A percentile compares a stretch with the other conserved stretches of the same genome.
These are phyloP conservation scores for Gloeopeniophorella convolvens DNA, from an alignment of 768 basidiomycete genomes.

Conservation along the genomic window DNA sequence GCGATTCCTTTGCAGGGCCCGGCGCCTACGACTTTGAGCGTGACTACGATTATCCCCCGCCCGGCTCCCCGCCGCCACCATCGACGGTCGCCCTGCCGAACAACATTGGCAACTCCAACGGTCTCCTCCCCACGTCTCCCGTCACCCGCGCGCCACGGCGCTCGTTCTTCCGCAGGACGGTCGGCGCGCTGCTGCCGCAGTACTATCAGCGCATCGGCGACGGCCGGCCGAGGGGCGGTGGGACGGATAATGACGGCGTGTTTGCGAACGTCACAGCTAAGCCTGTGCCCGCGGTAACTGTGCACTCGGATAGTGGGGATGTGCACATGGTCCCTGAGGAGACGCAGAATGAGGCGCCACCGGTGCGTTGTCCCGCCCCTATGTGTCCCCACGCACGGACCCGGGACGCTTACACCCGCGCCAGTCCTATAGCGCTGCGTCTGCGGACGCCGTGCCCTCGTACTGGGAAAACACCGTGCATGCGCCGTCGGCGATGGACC, in stretches of 20 bases:
- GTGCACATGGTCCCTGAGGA: slow-evolving; percentile 72
- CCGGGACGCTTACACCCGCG: background rate
- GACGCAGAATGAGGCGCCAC: slow-evolving; percentile 74
- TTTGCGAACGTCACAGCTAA: slow-evolving; percentile 94
- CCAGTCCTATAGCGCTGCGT: slow-evolving; percentile 82
- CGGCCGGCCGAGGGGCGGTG: slow-evolving; percentile 46
- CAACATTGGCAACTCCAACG: slow-evolving; percentile 69
- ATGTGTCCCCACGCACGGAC: background rate
- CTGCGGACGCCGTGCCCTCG: slow-evolving; percentile 84
- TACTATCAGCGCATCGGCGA: slow-evolving; percentile 53
- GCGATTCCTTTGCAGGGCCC: slow-evolving; percentile 24
- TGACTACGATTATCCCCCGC: slow-evolving; percentile 69
- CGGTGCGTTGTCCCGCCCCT: slow-evolving; percentile 48
- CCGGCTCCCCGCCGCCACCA: slow-evolving; percentile 67
- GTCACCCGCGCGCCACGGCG: slow-evolving; percentile 30
- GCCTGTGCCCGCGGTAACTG: slow-evolving; percentile 44
- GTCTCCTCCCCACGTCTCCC: slow-evolving; percentile 48
- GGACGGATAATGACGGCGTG: slow-evolving; percentile 85
- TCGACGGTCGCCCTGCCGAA: slow-evolving; percentile 56
- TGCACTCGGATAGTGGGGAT: slow-evolving; percentile 48
- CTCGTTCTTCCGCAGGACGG: slow-evolving; percentile 52
- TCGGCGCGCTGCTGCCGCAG: slow-evolving; percentile 58
- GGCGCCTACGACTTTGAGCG: slow-evolving; percentile 76
- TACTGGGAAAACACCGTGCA: slow-evolving; percentile 98
- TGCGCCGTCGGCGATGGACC: slow-evolving; percentile 52